Evolutionary conservation across 371 early-diverging fungal genomes (phyloP), one percentile per base, ranked within the genome.

Genomic region (Sporodiniella umbellata): DNA sequence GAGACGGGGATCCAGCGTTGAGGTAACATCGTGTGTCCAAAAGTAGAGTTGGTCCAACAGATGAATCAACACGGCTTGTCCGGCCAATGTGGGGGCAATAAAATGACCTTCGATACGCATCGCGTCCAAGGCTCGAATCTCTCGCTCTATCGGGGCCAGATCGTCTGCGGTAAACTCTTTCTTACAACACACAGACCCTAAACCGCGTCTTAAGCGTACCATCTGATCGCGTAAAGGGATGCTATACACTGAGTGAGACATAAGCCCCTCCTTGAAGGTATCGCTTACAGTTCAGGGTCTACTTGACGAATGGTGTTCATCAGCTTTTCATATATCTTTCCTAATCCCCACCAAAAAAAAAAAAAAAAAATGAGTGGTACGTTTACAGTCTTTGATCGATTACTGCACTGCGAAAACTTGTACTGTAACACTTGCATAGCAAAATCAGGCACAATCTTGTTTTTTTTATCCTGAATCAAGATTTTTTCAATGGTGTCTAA

Each of bases 1-100:
- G 57, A 0, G 79, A 75, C 18, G 51, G 90, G 62, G 66, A 64
- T 35, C 56, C 81, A 33, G n/a, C 81, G 44, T 56, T 81, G 72
- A 80, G 62, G 88, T 62, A 28, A 92, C 53, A 57, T 89, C 91
- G 51, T 91, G 87, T 12, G 87, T 74, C 46, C 83, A 82, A 30
- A 84, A 86, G 48, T 78, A 88, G 42, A 88, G 81, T 50, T 87
- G 81, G 50, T 93, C 93, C 33, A 94, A 48, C 19, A 94, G 54
- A 4, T 78, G 83, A 26, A 87, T 81, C 30, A 94, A 81, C 1
- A 85, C 85, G 12, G 15, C 38, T 37, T 37, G 38, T 37, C 38
- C 38, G 3, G 87, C 85, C 8, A 85, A 68, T 6, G 51, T 56
- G 3, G 48, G 64, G 4, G 66, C 68, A 25, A 85, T 48, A 58